These are phyloP conservation scores for Hypoxylon sp. DNA, from an alignment of 2,329 filamentous ascomycete species.

Conservation along the genomic window DNA sequence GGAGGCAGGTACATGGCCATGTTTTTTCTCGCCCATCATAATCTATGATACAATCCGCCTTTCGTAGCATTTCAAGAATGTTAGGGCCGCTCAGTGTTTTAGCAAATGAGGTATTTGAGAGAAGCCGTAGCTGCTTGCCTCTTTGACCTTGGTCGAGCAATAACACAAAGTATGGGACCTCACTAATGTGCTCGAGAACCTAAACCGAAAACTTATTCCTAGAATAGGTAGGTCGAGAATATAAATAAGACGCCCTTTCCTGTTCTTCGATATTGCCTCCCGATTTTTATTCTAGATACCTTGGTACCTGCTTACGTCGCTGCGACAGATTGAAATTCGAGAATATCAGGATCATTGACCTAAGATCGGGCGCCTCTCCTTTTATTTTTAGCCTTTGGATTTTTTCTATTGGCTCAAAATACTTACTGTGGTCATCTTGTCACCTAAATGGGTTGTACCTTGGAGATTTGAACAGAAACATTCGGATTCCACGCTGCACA, in stretches of 20 bases:
- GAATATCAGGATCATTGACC: background rate
- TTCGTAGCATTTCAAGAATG: background rate
- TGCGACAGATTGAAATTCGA: background rate
- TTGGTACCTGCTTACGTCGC: background rate
- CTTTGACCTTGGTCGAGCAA: conserved; percentile 1
- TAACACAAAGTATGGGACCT: background rate
- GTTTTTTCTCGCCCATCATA: background rate
- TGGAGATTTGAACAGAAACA: background rate
- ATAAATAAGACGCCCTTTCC: background rate
- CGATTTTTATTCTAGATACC: background rate
- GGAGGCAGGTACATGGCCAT: background rate
- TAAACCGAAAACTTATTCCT: background rate
- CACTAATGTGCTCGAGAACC: background rate
- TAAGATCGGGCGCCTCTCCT: background rate
- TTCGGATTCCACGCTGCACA: background rate
- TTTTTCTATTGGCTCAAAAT: background rate
- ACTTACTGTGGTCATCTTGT: background rate
- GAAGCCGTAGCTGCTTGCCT: background rate
- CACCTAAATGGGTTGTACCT: background rate
- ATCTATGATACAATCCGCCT: background rate
- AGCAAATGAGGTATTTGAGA: background rate
- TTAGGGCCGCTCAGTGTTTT: background rate
- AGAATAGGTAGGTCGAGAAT: background rate
- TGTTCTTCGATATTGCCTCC: background rate
- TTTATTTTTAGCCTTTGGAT: background rate